Evolutionary conservation across 2,329 filamentous ascomycete genomes (phyloP).

Genomic region (Aspergillus ochraceoroseus): DNA sequence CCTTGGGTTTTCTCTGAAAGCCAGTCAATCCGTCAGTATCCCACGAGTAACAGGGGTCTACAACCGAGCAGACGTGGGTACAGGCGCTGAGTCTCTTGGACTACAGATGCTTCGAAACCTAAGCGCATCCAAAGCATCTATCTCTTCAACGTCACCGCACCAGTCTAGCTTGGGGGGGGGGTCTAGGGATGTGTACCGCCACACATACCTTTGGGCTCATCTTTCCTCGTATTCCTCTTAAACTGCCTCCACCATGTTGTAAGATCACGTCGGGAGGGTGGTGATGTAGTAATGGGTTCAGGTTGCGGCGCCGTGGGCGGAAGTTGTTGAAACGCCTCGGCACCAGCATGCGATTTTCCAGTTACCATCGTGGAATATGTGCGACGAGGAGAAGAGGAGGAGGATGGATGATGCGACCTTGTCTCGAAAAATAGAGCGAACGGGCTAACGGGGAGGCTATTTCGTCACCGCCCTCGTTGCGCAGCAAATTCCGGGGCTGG

Average conservation of each 20-base stretch:
- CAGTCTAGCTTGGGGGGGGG: background rate
- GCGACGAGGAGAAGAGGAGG: conserved; percentile 1
- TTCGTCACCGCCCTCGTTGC: conserved; percentile 32
- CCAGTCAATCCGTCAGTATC: conserved; percentile 4
- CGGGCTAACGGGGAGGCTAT: conserved; percentile 13
- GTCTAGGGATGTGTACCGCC: conserved; percentile 33
- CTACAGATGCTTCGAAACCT: too few relatives aligned
- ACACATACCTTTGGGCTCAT: conserved; percentile 55
- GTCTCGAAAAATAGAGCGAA: conserved; percentile 17
- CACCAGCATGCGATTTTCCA: conserved; percentile 35
- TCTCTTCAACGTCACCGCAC: background rate
- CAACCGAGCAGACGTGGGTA: too few relatives aligned
- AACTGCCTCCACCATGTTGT: conserved; percentile 98
- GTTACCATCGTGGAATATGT: conserved; percentile 32
- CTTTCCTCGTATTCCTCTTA: conserved; percentile 63
- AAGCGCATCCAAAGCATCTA: conserved; percentile 6
- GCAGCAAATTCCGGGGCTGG: conserved; percentile 32
- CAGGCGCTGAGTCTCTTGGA: too few relatives aligned
- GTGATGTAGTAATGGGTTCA: conserved; percentile 57
- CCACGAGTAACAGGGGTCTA: too few relatives aligned
- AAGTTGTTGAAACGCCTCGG: conserved; percentile 33
- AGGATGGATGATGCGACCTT: conserved; percentile 7
- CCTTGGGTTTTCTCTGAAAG: conserved; percentile 54
- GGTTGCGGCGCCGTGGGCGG: conserved; percentile 31
- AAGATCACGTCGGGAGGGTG: conserved; percentile 79